A percentile compares a stretch with the other conserved stretches of the same genome.
Conservation (phyloP, 2,329 filamentous ascomycete species). For the Dothistroma pini region DNA sequence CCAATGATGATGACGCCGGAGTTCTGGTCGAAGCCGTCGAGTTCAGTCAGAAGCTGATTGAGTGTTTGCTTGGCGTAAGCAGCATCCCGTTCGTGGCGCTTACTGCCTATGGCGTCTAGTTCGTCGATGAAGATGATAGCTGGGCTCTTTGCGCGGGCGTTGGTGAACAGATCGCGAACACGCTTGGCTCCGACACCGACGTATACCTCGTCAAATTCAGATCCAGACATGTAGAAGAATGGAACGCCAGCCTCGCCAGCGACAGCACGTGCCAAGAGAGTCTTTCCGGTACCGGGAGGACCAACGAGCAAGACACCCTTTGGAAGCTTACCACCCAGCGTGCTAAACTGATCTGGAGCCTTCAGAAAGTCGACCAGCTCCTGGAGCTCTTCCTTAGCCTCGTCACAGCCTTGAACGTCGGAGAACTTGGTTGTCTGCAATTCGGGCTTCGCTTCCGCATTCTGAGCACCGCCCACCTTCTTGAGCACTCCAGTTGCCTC, state of each 20-base stretch:
- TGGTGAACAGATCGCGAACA: conserved; percentile 84
- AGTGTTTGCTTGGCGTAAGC: conserved; percentile 96
- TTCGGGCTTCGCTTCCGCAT: conserved; percentile 85
- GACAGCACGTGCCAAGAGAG: conserved; percentile 87
- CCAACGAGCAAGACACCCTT: conserved; percentile 95
- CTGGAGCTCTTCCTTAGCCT: conserved; percentile 96
- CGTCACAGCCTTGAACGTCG: conserved; percentile 95
- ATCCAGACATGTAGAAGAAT: conserved; percentile 99
- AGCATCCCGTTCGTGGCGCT: conserved; percentile 86
- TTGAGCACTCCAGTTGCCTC: conserved; percentile 77
- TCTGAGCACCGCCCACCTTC: conserved; percentile 67
- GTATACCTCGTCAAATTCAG: conserved; percentile 97
- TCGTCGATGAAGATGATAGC: conserved; percentile 96
- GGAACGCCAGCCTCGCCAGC: conserved; percentile 96
- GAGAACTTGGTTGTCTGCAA: conserved; percentile 86
- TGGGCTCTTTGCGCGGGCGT: conserved; percentile 80
- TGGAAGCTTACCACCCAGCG: conserved; percentile 90
- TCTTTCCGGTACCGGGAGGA: conserved; percentile 96
- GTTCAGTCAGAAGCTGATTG: conserved; percentile 92
- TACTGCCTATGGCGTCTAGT: conserved; percentile 88
- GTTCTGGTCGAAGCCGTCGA: conserved; percentile 94
- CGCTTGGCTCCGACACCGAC: conserved; percentile 96
- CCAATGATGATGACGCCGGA: conserved; percentile 93
- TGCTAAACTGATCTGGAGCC: conserved; percentile 88
- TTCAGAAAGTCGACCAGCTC: conserved; percentile 95